phyloP scores from a whole-genome alignment of 352 stramenopile genomes.

The Pelagophyceae sp. region DNA sequence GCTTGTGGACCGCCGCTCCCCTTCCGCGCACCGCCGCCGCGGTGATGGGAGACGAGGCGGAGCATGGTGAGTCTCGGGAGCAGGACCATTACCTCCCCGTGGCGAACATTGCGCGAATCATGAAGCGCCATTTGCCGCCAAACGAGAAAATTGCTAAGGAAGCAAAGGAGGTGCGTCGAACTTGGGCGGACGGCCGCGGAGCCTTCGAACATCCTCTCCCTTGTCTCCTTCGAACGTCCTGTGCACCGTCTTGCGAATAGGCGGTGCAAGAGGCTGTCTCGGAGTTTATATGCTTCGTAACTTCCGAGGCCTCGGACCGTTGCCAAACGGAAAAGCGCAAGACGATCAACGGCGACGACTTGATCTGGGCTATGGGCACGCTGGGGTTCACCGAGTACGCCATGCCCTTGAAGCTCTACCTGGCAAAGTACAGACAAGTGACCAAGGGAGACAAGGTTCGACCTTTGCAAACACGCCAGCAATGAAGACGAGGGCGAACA shows the following conservation, averaged over 20 bases:
- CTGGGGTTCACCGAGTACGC: slow-evolving; percentile 99
- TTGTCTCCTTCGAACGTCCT: no score
- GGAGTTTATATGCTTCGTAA: slow-evolving; percentile 99
- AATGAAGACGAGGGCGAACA: no score
- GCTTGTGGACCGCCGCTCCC: no score
- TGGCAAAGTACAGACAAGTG: slow-evolving; percentile 91
- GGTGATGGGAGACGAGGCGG: no score
- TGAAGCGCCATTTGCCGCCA: slow-evolving; percentile 95
- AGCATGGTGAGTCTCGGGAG: no score
- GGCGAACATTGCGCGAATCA: slow-evolving; percentile 98
- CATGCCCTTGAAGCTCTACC: slow-evolving; percentile 96
- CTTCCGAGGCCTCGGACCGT: slow-evolving; percentile 93
- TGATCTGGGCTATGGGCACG: slow-evolving; percentile 98
- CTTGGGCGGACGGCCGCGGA: no score
- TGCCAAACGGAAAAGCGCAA: slow-evolving; percentile 99
- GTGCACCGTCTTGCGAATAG: no score
- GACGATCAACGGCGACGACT: slow-evolving; percentile 99
- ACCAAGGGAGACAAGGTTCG: neutral
- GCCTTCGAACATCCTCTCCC: no score
- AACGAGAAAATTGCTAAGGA: slow-evolving; percentile 99
- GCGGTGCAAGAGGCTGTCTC: slow-evolving; percentile 98
- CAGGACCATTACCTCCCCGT: slow-evolving; percentile 96
- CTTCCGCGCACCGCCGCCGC: no score
- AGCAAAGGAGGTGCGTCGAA: slow-evolving; percentile 98
- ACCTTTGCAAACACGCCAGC: no score